A percentile compares a stretch with the other conserved stretches of the same genome.
Conservation (phyloP, 495 filamentous ascomycete species). For the Xylaria venustula region DNA sequence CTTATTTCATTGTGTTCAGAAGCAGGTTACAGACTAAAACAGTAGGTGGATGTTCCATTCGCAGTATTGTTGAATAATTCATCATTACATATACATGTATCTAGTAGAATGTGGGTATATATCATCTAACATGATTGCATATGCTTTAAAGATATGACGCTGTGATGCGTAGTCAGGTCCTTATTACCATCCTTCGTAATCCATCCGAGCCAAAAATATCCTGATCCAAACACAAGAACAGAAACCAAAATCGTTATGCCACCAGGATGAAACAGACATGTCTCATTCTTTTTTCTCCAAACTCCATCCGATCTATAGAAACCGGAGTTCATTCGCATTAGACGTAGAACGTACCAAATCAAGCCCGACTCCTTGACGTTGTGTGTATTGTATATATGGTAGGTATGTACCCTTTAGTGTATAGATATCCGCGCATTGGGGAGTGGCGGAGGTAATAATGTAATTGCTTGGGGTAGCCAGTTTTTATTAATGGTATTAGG, state of each 20-base stretch:
- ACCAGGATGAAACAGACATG: background rate
- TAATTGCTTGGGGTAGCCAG: background rate
- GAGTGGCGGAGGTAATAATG: background rate
- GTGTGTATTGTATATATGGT: background rate
- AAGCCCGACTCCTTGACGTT: background rate
- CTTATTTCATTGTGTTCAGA: background rate
- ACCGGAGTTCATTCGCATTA: background rate
- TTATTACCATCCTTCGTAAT: background rate
- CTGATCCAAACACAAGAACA: background rate
- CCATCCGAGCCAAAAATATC: background rate
- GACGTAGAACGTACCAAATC: background rate
- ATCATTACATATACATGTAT: conserved; percentile 1
- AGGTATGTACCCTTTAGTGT: background rate
- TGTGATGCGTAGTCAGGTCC: background rate
- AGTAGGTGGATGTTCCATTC: background rate
- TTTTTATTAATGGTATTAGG: background rate
- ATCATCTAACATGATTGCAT: conserved; percentile 15
- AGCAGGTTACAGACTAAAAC: background rate
- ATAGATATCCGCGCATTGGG: background rate
- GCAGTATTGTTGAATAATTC: background rate
- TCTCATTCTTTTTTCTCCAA: conserved; percentile 1
- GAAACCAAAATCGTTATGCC: background rate
- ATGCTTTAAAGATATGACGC: conserved; percentile 6
- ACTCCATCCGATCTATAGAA: conserved; percentile 4
- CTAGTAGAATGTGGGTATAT: conserved; percentile 5